Evolutionary conservation across 2,329 filamentous ascomycete species (phyloP), one percentile per base, ranked within the genome.

Genomic region (Fusarium sulawesiense): DNA sequence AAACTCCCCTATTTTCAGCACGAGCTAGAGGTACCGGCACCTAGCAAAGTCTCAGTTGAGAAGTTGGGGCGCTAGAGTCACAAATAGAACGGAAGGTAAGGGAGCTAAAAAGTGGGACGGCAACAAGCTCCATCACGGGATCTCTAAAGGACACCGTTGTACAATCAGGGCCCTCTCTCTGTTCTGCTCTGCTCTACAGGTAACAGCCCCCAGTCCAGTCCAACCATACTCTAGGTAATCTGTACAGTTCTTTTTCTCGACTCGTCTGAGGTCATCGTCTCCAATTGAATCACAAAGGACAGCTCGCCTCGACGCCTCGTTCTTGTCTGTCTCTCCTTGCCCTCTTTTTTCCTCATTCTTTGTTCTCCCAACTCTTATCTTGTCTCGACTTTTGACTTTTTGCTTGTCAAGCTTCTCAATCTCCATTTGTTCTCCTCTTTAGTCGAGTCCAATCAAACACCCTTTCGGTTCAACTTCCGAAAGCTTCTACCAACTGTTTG

Each of bases 141-240:
- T 77, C 74, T 76, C 66, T 70, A 80, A 79, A 80, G 79, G 79
- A 80, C 78, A 80, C 77, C 78, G 78, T 79, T 78, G 76, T 78
- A 70, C 51, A 66, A 73, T 73, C 49, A 51, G 49, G 49, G 32
- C 32, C 32, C 32, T 51, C 32, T 41, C n/a, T 69, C 41, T 37
- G 34, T n/a, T 37, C 18, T 37, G 34, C 34, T 37, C 34, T 37
- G 34, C 34, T 37, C 34, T 37, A 37, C 34, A 37, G 34, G 34
- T 37, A 37, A 18, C 18, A 37, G 18, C 34, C 34, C 34, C 23
- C 23, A 25, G 23, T 25, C 23, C 34, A 37, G 18, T 37, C 34
- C 34, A n/a, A 37, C 34, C 34, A 12, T 37, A 27, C 25, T 27
- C 25, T 27, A 37, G 34, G 34, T 37, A 37, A 37, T 37, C 60